Evolutionary conservation across 2,329 filamentous ascomycete species (phyloP), one percentile per base, ranked within the genome.

Genomic region (Cladobotryum mycophilum): DNA sequence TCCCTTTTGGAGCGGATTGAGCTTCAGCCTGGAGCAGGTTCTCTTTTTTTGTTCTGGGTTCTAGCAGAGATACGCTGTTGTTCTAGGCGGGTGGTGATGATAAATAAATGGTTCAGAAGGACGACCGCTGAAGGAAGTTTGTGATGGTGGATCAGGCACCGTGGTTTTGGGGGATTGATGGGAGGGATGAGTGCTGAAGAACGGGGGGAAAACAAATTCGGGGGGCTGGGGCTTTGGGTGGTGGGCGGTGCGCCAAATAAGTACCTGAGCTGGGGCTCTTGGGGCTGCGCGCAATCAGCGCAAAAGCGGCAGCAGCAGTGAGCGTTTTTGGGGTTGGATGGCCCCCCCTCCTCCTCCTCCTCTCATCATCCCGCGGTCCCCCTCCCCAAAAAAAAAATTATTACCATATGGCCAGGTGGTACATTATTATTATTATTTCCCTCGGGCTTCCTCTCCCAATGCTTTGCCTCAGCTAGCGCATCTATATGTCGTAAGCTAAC

Each of bases 191-290:
- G 62, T 61, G 60, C 60, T 64, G 63, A 57, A 62, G 58, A 56
- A 57, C 48, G 56, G 58, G 59, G 60, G 56, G 49, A 62, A 61
- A 61, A 54, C 60, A 57, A 61, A 50, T 55, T 59, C 51, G 56
- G 62, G 55, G 61, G 62, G 61, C 57, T 53, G 56, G 61, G 61
- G 56, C 53, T 55, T 22, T 56, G 45, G 46, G 45, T 55, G 59
- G 66, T 62, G 65, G 66, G 64, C 52, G 66, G 58, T 64, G 64
- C 54, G 59, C 63, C 58, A 56, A 64, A 64, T 68, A 68, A 66
- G 65, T 68, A 68, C 61, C 59, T 62, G 58, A 46, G 50, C 52
- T 53, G 56, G 56, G 52, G 55, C 43, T 48, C 49, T 53, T 53
- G 55, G 44, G 51, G 20, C 44, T 42, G 58, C 43, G 62, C 61